Evolutionary conservation across 1,139 yeast genomes (phyloP).

Genomic region (Kodamaea fungicola): DNA sequence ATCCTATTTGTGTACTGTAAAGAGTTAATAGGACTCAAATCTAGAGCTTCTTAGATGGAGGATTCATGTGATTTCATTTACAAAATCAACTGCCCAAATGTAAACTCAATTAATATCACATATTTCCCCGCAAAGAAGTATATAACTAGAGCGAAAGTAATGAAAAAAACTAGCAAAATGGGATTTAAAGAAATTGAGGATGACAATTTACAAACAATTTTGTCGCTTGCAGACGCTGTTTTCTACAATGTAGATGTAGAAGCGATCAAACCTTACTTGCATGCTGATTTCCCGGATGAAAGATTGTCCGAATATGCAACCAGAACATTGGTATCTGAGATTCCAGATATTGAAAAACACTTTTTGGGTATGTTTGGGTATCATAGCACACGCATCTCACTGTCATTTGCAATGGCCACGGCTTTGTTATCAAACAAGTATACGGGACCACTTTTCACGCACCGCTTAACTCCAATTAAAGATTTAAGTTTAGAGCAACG

Average conservation of each 20-base stretch:
- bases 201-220: constrained; percentile 24
- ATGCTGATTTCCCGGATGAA: constrained; percentile 23
- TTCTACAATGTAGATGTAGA: constrained; percentile 33
- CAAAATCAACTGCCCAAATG: too few relatives aligned
- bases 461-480: constrained; percentile 29
- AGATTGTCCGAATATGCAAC: constrained; percentile 31
- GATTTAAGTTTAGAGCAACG: constrained; percentile 36
- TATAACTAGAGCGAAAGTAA: neutral
- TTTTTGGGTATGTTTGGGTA: constrained; percentile 9
- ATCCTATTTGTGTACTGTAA: too few relatives aligned
- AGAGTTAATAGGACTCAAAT: too few relatives aligned
- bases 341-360: constrained; percentile 24
- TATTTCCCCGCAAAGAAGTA: too few relatives aligned
- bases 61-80: too few relatives aligned
- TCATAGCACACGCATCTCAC: constrained; percentile 13
- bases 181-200: constrained; percentile 15
- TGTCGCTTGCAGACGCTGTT: constrained; percentile 33
- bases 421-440: constrained; percentile 28
- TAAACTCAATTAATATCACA: too few relatives aligned
- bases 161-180: constrained; percentile 1
- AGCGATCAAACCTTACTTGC: constrained; percentile 24
- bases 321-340: constrained; percentile 28
- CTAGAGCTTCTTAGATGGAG: too few relatives aligned
- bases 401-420: constrained; percentile 25
- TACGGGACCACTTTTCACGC: constrained; percentile 36